A percentile compares a stretch with the other conserved stretches of the same genome.
phyloP scores from a whole-genome alignment of 2,329 filamentous ascomycete genomes.

The Cladophialophora bantiana region DNA sequence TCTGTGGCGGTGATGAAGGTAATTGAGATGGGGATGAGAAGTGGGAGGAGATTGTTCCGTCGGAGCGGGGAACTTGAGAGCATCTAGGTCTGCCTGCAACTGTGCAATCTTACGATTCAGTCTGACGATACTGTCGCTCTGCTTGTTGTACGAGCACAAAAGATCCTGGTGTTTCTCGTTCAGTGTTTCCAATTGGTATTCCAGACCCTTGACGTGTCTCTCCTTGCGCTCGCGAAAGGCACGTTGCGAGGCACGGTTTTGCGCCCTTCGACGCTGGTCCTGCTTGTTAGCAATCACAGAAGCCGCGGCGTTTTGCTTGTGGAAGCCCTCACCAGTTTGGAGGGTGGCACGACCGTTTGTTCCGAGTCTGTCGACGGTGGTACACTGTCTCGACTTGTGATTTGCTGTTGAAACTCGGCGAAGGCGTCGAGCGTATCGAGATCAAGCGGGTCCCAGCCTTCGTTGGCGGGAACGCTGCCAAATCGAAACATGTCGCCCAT shows the following conservation, averaged over 20 bases:
- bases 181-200: slow-evolving; percentile 75
- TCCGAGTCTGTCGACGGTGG: slow-evolving; percentile 10
- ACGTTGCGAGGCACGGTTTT: slow-evolving; percentile 88
- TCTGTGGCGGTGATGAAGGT: not conserved
- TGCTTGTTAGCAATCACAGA: not conserved
- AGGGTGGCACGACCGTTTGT: slow-evolving; percentile 8
- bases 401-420: not conserved
- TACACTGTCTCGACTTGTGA: not conserved
- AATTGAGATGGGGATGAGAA: not conserved
- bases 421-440: slow-evolving; percentile 5
- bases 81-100: slow-evolving; percentile 24
- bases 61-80: slow-evolving; percentile 5
- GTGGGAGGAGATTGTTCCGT: not conserved
- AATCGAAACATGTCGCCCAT: slow-evolving; percentile 12
- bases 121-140: slow-evolving; percentile 26
- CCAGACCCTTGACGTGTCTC: slow-evolving; percentile 82
- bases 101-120: slow-evolving; percentile 25
- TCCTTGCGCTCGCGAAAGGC: slow-evolving; percentile 94
- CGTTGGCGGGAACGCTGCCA: slow-evolving; percentile 4
- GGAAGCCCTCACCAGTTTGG: slow-evolving; percentile 22
- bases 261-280: slow-evolving; percentile 85
- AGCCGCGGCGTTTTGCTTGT: not conserved
- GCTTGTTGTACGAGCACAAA: slow-evolving; percentile 42
- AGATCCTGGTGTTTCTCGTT: slow-evolving; percentile 42
- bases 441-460: slow-evolving; percentile 14